A percentile compares a stretch with the other conserved stretches of the same genome.
These are phyloP conservation scores for Pythium rishiriense DNA, from an alignment of 352 stramenopile genomes.

Conservation along the genomic window DNA sequence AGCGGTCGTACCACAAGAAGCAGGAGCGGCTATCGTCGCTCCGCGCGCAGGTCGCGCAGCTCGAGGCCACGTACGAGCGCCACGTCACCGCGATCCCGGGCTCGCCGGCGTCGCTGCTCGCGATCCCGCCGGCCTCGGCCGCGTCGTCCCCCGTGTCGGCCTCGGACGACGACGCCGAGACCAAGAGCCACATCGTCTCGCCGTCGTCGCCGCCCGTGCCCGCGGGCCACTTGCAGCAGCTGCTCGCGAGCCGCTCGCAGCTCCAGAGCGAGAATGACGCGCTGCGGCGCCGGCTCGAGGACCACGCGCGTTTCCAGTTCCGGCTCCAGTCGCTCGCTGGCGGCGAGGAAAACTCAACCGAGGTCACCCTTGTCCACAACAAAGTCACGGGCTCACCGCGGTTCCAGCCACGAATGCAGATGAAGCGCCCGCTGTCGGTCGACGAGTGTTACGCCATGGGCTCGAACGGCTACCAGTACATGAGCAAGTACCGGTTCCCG, in stretches of 20 bases:
- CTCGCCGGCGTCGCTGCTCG: not conserved
- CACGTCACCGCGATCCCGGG: constrained; percentile 23
- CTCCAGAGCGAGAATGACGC: constrained; percentile 30
- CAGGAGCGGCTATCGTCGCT: constrained; percentile 32
- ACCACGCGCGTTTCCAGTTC: constrained; percentile 33
- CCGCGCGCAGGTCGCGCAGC: constrained; percentile 29
- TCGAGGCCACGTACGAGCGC: constrained; percentile 30
- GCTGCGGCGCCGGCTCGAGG: constrained; percentile 22
- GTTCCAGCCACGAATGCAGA: constrained; percentile 20
- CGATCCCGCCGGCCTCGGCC: not conserved
- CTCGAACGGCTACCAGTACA: constrained; percentile 32
- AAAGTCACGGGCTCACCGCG: constrained; percentile 14
- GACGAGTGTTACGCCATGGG: constrained; percentile 37
- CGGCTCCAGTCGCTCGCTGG: constrained; percentile 28
- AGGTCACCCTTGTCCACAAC: constrained; percentile 5
- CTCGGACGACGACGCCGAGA: not conserved
- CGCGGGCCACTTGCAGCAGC: constrained; percentile 22
- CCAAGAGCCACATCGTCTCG: constrained; percentile 7
- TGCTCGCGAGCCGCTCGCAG: constrained; percentile 22
- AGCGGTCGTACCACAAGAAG: constrained; percentile 44
- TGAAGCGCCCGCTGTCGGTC: constrained; percentile 30
- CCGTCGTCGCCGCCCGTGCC: constrained; percentile 16
- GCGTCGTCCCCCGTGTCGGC: not conserved
- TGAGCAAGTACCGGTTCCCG: constrained; percentile 26
- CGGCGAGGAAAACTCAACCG: not conserved